Evolutionary conservation across 306 rosid species (phyloP), one percentile per base, ranked within the genome.

Genomic region (Malus sieversii): DNA sequence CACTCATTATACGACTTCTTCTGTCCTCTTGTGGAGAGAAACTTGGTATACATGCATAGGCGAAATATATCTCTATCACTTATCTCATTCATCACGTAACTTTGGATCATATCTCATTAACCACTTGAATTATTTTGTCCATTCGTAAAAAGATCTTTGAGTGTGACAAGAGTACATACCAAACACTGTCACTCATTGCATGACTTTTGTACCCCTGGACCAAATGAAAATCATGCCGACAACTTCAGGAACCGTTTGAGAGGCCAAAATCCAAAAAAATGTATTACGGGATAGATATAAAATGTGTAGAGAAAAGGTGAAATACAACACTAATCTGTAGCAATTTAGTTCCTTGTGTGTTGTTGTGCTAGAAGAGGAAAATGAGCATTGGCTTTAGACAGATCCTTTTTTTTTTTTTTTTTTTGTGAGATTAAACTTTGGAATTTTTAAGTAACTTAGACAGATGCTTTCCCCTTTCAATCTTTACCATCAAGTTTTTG

Each of bases 151-250:
- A 46, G 40, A 35, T 35, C 40, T 14, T 46, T 46, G 0, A 14
- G 0, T 46, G 19, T 35, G 8, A 35, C 8, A 35, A 0, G 8
- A 35, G 8, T 35, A 35, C 40, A 35, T 35, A 35, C 40, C 40
- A 35, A 35, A 35, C 40, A 35, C 40, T 35, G 5, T 46, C 19
- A 0, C 53, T 46, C 2, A 2, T 46, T 1, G 5, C 19, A 16
- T 46, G 5, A 46, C 19, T 46, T 14, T 6, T 35, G 40, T 35
- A 35, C 2, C 40, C 40, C 38, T 6, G 8, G 40, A 35, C 40
- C 4, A 33, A 20, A 64, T 64, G 7, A 64, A 63, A 64, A 32
- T 64, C 68, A 64, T 71, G 75, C 63, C 74, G 35, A 52, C 7
- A 70, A 29, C 35, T 70, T 38, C 27, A 35, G 32, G 59, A 11